Evolutionary conservation across 1,284 basidiomycete species (phyloP), one percentile per base, ranked within the genome.

Genomic region (Heterobasidion parviporum): DNA sequence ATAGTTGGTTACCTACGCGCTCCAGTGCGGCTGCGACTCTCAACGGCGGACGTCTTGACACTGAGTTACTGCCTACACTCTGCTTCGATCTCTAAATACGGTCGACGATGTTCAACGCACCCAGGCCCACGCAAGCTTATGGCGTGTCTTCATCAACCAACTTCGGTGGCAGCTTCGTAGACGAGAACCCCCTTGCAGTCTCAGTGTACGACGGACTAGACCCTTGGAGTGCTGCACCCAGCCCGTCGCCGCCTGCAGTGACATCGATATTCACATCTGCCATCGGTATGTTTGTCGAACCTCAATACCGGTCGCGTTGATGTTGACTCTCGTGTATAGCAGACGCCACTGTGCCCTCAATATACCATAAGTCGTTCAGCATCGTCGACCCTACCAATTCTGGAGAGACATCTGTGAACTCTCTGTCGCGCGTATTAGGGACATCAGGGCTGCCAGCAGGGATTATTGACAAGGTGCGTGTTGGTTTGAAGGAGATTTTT

Each of bases 211-310:
- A 51, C 67, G 86, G 85, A 32, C 78, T 91, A 45, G 92, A 95
- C 72, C 92, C 92, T 16, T 95, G 92, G 92, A 90, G 87, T 64
- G 76, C 87, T 56, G 78, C 82, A 8, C 91, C 91, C 2, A 87
- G 83, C 57, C 91, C 91, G 18, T 81, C 85, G 33, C 81, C 84
- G 20, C 85, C 87, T 16, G 77, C 84, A 33, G 61, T 72, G 16
- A 70, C 71, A 8, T 77, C 82, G 45, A 72, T 80, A 33, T 84
- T 89, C 67, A 80, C 77, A 62, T 80, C 84, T 51, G 85, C 89
- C 12, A 85, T 91, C 66, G 85, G 87, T 86, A 63, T 38, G 26
- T 2, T 35, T 58, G 16, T 48, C 35, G 18, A 16, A 54, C 54
- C 47, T 41, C 33, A 47, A 57, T 20, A 57, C 50, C 55, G 50